These are phyloP conservation scores for Ottelia alismoides DNA, from an alignment of 106 monocot species.

Conservation along the genomic window DNA sequence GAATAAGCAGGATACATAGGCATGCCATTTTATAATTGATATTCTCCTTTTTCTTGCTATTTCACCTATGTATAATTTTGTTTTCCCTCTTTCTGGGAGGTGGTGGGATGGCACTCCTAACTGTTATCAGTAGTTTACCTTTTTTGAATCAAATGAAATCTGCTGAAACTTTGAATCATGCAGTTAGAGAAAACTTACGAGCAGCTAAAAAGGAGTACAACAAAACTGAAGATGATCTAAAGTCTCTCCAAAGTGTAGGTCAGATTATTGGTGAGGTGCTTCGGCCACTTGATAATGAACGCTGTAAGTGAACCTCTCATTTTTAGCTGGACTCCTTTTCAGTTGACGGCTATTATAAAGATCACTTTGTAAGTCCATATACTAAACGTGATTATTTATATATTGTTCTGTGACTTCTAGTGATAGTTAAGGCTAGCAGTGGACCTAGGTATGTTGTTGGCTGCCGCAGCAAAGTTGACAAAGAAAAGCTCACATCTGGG, in stretches of 20 bases:
- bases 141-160: too few species aligned
- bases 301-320: conserved; percentile 33
- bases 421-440: conserved; percentile 97
- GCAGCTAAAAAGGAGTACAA: conserved; percentile 58
- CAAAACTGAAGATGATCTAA: conserved; percentile 79
- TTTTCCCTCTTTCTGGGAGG: too few species aligned
- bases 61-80: too few species aligned
- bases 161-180: too few species aligned
- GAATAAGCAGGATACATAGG: too few species aligned
- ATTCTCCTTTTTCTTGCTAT: too few species aligned
- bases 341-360: too few species aligned
- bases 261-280: conserved; percentile 89
- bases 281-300: conserved; percentile 76
- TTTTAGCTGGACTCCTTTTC: conserved; percentile 6
- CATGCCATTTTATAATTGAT: too few species aligned
- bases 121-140: too few species aligned
- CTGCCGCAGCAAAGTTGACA: conserved; percentile 95
- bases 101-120: too few species aligned
- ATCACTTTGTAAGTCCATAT: too few species aligned
- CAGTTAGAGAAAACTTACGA: conserved; percentile 53
- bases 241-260: conserved; percentile 76
- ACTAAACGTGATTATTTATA: too few species aligned
- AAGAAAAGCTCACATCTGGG: conserved; percentile 85
- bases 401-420: conserved; percentile 35
- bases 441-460: conserved; percentile 99